Base-by-base conservation (phyloP, 2,329 filamentous ascomycete species). In the Fusarium lyarnte region DNA sequence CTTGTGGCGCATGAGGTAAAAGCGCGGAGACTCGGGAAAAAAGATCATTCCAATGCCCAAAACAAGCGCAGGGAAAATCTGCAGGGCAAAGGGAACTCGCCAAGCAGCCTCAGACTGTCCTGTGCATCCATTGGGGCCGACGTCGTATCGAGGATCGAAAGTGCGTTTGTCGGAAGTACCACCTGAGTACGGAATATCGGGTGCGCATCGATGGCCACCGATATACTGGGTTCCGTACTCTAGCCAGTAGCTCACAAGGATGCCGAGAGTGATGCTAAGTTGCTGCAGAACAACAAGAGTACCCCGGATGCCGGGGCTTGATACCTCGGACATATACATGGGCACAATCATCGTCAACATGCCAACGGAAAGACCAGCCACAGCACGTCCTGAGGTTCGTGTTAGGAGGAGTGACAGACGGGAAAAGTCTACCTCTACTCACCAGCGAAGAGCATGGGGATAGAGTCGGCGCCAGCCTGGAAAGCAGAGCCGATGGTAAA, bases 301-400 rank as follows among this genome's bases (percentile, higher is more conserved):
- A 7, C 85, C 85, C 6, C 85, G 84, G 7, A 86, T 82, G 29
- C 85, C 84, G 2, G 85, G 84, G 2, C 85, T 84, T 1, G 85
- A 84, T 8, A 86, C 82, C 71, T 86, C 85, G 33, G 83, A 82
- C 74, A 84, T 88, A 70, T 82, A 82, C 12, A 83, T 80, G 11
- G 81, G 85, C 47, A 83, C 78, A 31, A 80, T 74, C 79, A 79
- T 81, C 17, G 78, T 79, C 36, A 78, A 58, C 68, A 72, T 76
- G 2, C 52, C 52, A 14, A 55, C 52, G 3, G 52, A 6, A 3
- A 55, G 39, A 45, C 52, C 52, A 55, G 52, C 52, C 0, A 55
- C 52, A 27, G 52, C 52, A 25, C 52, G 52, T 3, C 38, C 52
- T 55, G 19, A 8, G 2, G 14, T 4, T 21, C 2, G 3, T 52